A percentile compares a stretch with the other conserved stretches of the same genome.
These are phyloP conservation scores for Quillaja saponaria DNA, from an alignment of 306 rosid species.

Conservation along the genomic window DNA sequence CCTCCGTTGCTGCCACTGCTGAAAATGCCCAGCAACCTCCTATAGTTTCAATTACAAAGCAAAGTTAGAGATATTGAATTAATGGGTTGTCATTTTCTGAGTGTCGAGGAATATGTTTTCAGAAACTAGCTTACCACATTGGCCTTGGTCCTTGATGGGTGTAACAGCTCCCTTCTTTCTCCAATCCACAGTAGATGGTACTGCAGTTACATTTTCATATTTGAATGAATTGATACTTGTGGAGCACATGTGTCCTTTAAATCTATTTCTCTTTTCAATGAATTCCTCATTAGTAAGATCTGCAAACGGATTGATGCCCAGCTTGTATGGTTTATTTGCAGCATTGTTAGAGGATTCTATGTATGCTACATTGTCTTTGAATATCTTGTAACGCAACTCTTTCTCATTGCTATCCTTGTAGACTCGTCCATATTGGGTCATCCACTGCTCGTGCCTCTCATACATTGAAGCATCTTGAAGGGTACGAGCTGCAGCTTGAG, in stretches of 20 bases:
- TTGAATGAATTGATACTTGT: slow-evolving; percentile 25
- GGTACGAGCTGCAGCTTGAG: slow-evolving; percentile 14
- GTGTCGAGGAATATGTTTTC: no score
- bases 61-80: neutral
- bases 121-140: slow-evolving; percentile 8
- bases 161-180: slow-evolving; percentile 31
- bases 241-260: slow-evolving; percentile 21
- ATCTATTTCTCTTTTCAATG: slow-evolving; percentile 16
- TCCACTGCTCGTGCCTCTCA: slow-evolving; percentile 34
- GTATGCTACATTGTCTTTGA: slow-evolving; percentile 24
- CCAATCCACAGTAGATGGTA: slow-evolving; percentile 27
- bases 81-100: no score
- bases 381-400: slow-evolving; percentile 28
- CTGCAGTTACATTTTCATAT: slow-evolving; percentile 15
- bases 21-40: slow-evolving; percentile 42
- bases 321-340: slow-evolving; percentile 27
- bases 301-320: slow-evolving; percentile 29
- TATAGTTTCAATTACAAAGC: neutral
- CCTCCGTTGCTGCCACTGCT: slow-evolving; percentile 38
- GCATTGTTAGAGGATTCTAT: slow-evolving; percentile 9
- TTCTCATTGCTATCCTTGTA: slow-evolving; percentile 10
- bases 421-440: slow-evolving; percentile 16
- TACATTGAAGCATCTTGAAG: slow-evolving; percentile 18
- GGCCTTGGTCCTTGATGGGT: slow-evolving; percentile 36
- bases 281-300: slow-evolving; percentile 42